These are phyloP conservation scores for Phytophthora boehmeriae DNA, from an alignment of 352 stramenopile genomes.

Conservation along the genomic window DNA sequence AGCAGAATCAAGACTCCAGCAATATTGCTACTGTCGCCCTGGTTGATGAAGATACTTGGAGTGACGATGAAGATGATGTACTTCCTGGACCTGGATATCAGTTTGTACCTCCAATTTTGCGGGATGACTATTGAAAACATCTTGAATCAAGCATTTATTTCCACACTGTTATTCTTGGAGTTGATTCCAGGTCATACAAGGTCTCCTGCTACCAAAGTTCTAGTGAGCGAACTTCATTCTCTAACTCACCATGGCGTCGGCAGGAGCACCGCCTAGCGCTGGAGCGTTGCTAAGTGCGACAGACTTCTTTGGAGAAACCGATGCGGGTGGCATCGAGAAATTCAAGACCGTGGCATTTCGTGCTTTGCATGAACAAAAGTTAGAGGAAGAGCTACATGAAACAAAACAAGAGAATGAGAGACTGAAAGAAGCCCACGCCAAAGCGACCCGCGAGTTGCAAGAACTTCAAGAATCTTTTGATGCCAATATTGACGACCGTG, in stretches of 20 bases:
- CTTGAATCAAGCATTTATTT: not conserved
- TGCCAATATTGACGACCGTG: conserved; percentile 67
- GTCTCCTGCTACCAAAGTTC: not conserved
- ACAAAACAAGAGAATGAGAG: conserved; percentile 46
- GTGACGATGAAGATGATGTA: conserved; percentile 50
- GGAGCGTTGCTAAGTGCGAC: conserved; percentile 34
- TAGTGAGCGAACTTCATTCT: not conserved
- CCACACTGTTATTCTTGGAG: conserved; percentile 22
- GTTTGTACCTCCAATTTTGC: conserved; percentile 76
- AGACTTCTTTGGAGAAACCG: conserved; percentile 63
- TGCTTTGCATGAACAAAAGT: conserved; percentile 69
- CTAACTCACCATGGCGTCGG: conserved; percentile 15
- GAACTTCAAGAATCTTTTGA: conserved; percentile 50
- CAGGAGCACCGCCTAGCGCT: not conserved
- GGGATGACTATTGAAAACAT: conserved; percentile 30
- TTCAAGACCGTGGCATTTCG: conserved; percentile 71
- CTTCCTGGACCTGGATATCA: conserved; percentile 22
- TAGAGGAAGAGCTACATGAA: conserved; percentile 61
- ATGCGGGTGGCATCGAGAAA: conserved; percentile 57
- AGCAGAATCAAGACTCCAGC: conserved; percentile 10
- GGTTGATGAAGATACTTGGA: conserved; percentile 57
- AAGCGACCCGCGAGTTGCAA: conserved; percentile 40
- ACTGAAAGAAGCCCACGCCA: conserved; percentile 39
- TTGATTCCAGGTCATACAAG: not conserved
- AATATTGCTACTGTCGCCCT: conserved; percentile 16